phyloP scores from a whole-genome alignment of 371 early-diverging fungal species.

The Lichtheimia corymbifera region DNA sequence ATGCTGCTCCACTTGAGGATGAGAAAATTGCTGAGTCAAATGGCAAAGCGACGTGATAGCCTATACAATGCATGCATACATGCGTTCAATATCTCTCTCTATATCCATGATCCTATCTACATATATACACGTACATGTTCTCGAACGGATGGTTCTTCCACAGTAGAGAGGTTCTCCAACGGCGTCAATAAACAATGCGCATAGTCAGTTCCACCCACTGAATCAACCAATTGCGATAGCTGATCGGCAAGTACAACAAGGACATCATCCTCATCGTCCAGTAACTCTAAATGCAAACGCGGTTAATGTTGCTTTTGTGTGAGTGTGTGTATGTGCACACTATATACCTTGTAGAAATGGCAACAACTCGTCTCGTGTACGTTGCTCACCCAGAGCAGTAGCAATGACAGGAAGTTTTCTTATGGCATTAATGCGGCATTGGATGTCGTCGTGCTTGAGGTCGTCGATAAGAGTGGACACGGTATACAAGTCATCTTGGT shows the following conservation, averaged over 20 bases:
- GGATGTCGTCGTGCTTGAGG: conserved; percentile 95
- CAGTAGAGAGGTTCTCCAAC: conserved; percentile 92
- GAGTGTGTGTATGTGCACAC: no score
- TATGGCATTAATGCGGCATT: conserved; percentile 89
- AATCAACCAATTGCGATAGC: conserved; percentile 88
- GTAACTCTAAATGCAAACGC: conserved; percentile 69
- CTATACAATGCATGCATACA: conserved; percentile 23
- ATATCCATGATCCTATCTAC: background rate
- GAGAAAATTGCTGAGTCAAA: conserved; percentile 62
- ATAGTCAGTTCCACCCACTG: conserved; percentile 87
- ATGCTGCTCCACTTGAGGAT: conserved; percentile 80
- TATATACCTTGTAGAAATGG: conserved; percentile 96
- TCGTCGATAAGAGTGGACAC: conserved; percentile 95
- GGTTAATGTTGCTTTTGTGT: conserved; percentile 6
- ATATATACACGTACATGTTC: conserved; percentile 71
- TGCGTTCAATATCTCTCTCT: background rate
- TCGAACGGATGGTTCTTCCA: conserved; percentile 95
- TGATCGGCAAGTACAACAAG: conserved; percentile 92
- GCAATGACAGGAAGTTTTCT: conserved; percentile 89
- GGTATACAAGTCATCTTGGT: conserved; percentile 56
- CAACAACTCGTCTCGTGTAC: conserved; percentile 93
- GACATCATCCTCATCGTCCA: conserved; percentile 99
- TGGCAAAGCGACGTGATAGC: conserved; percentile 94
- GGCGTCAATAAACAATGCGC: conserved; percentile 85
- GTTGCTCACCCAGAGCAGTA: conserved; percentile 90